phyloP scores from a whole-genome alignment of 805 yeast genomes.

The Metschnikowia proteae region DNA sequence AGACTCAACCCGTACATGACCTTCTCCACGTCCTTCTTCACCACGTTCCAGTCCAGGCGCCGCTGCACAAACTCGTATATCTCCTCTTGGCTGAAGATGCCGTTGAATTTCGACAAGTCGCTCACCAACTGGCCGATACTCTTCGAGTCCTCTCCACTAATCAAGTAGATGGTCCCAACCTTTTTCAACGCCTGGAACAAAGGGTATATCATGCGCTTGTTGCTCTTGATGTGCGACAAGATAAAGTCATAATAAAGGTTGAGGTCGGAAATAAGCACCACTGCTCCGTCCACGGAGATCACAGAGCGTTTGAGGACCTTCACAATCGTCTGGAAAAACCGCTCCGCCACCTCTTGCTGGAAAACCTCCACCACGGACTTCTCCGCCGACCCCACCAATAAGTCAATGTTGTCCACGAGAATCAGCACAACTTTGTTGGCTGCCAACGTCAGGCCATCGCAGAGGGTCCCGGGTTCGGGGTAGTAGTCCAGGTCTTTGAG shows the following conservation, averaged over 20 bases:
- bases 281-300: conserved; percentile 78
- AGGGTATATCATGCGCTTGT: conserved; percentile 66
- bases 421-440: conserved; percentile 61
- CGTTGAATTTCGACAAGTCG: conserved; percentile 81
- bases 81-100: conserved; percentile 88
- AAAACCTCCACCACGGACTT: conserved; percentile 85
- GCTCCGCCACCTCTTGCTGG: conserved; percentile 88
- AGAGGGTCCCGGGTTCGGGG: conserved; percentile 32
- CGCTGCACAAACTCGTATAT: conserved; percentile 88
- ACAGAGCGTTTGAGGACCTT: conserved; percentile 69
- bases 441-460: conserved; percentile 51
- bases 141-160: conserved; percentile 68
- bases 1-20: conserved; percentile 90
- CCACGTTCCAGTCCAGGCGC: conserved; percentile 78
- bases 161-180: conserved; percentile 78
- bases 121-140: conserved; percentile 80
- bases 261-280: conserved; percentile 74
- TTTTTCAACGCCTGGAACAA: conserved; percentile 76
- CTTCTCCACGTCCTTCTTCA: conserved; percentile 79
- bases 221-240: conserved; percentile 42
- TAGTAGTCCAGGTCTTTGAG: conserved; percentile 63
- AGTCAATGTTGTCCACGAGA: conserved; percentile 64
- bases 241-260: conserved; percentile 76
- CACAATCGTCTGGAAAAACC: conserved; percentile 73
- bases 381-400: conserved; percentile 80